Conservation (phyloP, 192 early-diverging fungal species). For the Mortierella alpina region DNA sequence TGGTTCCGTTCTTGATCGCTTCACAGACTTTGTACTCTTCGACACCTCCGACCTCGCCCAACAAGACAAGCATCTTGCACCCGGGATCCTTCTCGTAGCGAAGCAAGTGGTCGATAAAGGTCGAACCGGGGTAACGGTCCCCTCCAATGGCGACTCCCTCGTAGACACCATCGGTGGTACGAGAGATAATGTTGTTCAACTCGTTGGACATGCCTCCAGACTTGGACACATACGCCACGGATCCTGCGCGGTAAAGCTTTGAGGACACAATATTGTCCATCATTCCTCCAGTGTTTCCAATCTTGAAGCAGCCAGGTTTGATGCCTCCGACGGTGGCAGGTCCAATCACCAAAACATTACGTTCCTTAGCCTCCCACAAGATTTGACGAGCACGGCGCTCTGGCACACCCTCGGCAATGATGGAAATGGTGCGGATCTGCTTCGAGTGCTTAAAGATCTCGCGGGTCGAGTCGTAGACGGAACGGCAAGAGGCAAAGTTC, state of each 20-base stretch:
- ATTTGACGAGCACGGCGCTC: conserved; percentile 95
- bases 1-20: conserved; percentile 87
- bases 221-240: conserved; percentile 98
- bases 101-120: conserved; percentile 98
- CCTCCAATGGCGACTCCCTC: conserved; percentile 99
- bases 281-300: conserved; percentile 99
- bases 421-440: conserved; percentile 94
- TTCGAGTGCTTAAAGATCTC: conserved; percentile 83
- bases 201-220: conserved; percentile 99
- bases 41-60: conserved; percentile 98
- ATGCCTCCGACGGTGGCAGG: conserved; percentile 99
- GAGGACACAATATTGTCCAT: conserved; percentile 99
- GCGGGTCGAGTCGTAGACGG: conserved; percentile 90
- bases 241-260: conserved; percentile 96
- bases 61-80: conserved; percentile 93
- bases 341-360: conserved; percentile 90
- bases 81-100: conserved; percentile 93
- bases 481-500: conserved; percentile 98
- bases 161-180: conserved; percentile 96
- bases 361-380: conserved; percentile 82
- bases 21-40: conserved; percentile 97
- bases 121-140: conserved; percentile 97
- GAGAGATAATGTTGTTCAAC: conserved; percentile 98
- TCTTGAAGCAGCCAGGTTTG: conserved; percentile 99
- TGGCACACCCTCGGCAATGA: conserved; percentile 99